Base-by-base conservation (phyloP, 2,329 filamentous ascomycete species). In the Pyricularia sp. region DNA sequence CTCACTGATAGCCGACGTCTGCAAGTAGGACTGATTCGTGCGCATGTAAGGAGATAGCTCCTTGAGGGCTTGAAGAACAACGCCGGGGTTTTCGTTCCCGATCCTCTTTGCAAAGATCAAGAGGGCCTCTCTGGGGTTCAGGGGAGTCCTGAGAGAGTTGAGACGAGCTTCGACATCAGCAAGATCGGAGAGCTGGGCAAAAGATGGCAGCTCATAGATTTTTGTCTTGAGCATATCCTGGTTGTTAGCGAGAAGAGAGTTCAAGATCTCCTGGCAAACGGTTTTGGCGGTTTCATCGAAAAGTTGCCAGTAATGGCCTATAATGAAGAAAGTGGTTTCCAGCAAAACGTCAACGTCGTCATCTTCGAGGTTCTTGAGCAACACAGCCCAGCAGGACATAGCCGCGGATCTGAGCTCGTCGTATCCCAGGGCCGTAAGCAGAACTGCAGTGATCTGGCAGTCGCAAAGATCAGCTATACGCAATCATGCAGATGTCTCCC, bases 301-400 rank as follows among this genome's bases (percentile, higher is more conserved):
- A 0, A 74, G 76, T 4, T 78, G 72, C 95, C 95, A 99, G 74
- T 95, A 90, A 72, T 90, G 89, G 28, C 91, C 89, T 66, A 98
- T 88, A 59, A 97, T 87, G 68, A 94, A 93, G 72, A 98, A 93
- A 0, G 94, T 97, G 69, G 94, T 93, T 76, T 97, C 93, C 10
- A 98, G 82, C 55, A 97, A 84, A 30, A 88, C 84, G 72, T 91
- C 89, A 6, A 97, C 84, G 25, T 69, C 94, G 28, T 93, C 90
- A 69, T 90, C 88, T 11, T 90, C 89, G 65, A 98, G 84, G 67
- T 89, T 86, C 31, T 81, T 85, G 23, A 98, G 85, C 80, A 99
- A 89, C 10, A 89, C 85, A 30, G 88, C 85, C 95, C 95, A 99
- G 66, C 93, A 92, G 4, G 86, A 87, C 74, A 98, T 94, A 1